Evolutionary conservation across 2,329 filamentous ascomycete genomes (phyloP).

Genomic region (Akanthomyces dipterigenus): DNA sequence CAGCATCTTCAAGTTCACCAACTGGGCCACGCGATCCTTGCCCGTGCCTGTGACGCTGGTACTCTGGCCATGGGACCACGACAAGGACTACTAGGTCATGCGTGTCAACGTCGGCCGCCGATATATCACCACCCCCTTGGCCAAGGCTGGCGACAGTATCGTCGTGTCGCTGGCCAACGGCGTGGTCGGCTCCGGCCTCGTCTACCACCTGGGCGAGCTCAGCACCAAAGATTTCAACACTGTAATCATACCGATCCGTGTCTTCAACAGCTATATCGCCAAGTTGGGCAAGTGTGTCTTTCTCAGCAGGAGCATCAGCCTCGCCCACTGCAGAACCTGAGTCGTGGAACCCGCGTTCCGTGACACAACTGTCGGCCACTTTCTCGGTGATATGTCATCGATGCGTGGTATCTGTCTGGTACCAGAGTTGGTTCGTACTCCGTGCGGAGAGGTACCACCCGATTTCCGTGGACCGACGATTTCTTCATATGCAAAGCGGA

Average conservation of each 20-base stretch:
- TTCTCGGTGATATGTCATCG: constrained; percentile 10
- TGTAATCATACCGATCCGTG: constrained; percentile 27
- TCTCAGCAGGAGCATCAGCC: constrained; percentile 27
- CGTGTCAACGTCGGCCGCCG: constrained; percentile 22
- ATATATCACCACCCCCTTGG: constrained; percentile 31
- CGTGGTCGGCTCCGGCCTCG: constrained; percentile 31
- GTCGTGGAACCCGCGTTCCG: constrained; percentile 17
- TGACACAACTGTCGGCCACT: constrained; percentile 6
- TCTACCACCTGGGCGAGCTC: constrained; percentile 37
- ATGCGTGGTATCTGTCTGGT: constrained; percentile 14
- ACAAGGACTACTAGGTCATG: constrained; percentile 17
- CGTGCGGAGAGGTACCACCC: constrained; percentile 2
- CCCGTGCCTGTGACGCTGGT: constrained; percentile 18
- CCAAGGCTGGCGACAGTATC: constrained; percentile 23
- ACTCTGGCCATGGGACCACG: constrained; percentile 18
- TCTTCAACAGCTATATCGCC: constrained; percentile 29
- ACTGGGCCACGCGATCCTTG: constrained; percentile 13
- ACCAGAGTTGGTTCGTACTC: constrained; percentile 13
- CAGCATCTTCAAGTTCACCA: constrained; percentile 24
- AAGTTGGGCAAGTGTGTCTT: constrained; percentile 36
- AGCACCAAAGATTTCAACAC: constrained; percentile 28
- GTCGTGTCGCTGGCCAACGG: constrained; percentile 30
- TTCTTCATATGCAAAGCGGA: constrained; percentile 13
- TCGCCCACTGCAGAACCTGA: constrained; percentile 27
- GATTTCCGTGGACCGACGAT: constrained; percentile 18